Conservation (phyloP, 805 yeast genomes). For the Blastobotrys americana region DNA sequence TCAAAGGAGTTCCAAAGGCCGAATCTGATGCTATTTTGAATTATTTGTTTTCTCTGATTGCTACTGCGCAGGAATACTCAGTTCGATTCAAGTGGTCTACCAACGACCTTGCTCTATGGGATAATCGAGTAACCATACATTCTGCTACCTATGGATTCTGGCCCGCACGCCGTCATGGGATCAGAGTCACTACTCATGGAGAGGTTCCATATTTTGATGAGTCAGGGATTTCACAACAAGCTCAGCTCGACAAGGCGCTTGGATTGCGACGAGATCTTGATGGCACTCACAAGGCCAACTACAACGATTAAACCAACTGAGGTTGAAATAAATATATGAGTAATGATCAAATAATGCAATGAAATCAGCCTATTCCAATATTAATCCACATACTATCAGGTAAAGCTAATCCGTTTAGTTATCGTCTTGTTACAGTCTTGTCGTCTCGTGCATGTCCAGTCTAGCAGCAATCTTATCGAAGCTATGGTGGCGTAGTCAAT, state of each 20-base stretch:
- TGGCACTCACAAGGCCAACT: conserved; percentile 26
- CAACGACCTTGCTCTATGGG: conserved; percentile 66
- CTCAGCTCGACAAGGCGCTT: conserved; percentile 20
- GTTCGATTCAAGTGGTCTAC: conserved; percentile 66
- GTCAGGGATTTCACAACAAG: conserved; percentile 24
- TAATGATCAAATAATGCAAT: too few species aligned
- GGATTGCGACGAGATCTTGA: conserved; percentile 25
- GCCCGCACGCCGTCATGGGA: conserved; percentile 62
- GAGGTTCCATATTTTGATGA: conserved; percentile 47
- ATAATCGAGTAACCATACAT: conserved; percentile 63
- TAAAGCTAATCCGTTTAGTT: too few species aligned
- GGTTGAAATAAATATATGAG: too few species aligned
- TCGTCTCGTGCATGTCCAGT: too few species aligned
- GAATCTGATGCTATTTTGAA: conserved; percentile 55
- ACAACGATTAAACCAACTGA: conserved; percentile 32
- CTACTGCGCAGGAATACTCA: conserved; percentile 52
- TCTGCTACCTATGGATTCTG: conserved; percentile 69
- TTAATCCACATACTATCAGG: too few species aligned
- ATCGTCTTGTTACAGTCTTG: too few species aligned
- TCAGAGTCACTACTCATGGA: conserved; percentile 67
- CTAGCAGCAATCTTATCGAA: too few species aligned
- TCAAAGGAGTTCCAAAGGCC: conserved; percentile 60
- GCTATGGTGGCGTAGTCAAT: too few species aligned
- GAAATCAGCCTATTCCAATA: too few species aligned
- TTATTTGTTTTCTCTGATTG: conserved; percentile 47